A percentile compares a stretch with the other conserved stretches of the same genome.
Evolutionary conservation across 257 asterid genomes (phyloP).

Genomic region (Solanum sitiens): DNA sequence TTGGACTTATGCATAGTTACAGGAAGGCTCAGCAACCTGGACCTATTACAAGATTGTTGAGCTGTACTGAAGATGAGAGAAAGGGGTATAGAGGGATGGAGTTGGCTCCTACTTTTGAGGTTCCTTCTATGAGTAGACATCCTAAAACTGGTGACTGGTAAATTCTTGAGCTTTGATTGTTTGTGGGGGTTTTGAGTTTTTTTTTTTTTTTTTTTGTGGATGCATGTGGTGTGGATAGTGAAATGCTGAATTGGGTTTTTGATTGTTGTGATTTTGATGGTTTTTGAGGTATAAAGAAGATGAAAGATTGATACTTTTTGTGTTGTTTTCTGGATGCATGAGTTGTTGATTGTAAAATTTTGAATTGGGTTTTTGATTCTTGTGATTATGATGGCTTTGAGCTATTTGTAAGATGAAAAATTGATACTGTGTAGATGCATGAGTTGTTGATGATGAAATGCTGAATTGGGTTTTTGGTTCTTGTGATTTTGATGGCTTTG

Average conservation of each 20-base stretch:
- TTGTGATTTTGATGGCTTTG: not conserved
- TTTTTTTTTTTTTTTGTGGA: not conserved
- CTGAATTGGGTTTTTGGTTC: not conserved
- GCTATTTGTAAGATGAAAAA: not conserved
- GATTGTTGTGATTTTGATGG: not conserved
- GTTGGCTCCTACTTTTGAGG: slow-evolving; percentile 93
- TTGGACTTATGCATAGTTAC: slow-evolving; percentile 87
- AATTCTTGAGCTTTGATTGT: not conserved
- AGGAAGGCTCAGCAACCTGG: slow-evolving; percentile 85
- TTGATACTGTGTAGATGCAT: not conserved
- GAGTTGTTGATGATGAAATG: not conserved
- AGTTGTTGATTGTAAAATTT: not conserved
- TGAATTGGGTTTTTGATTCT: not conserved
- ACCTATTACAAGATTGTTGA: slow-evolving; percentile 78
- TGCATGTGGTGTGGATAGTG: not conserved
- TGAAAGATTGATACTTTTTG: not conserved
- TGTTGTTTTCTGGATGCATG: not conserved
- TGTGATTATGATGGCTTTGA: not conserved
- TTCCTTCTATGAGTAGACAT: slow-evolving; percentile 79
- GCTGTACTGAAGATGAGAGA: slow-evolving; percentile 76
- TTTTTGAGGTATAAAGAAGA: not conserved
- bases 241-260: not conserved
- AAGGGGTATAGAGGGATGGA: slow-evolving; percentile 65
- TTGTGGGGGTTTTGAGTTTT: not conserved
- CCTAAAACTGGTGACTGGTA: slow-evolving; percentile 85